phyloP scores from a whole-genome alignment of 1,284 basidiomycete species.

The Pyrrhoderma noxium region DNA sequence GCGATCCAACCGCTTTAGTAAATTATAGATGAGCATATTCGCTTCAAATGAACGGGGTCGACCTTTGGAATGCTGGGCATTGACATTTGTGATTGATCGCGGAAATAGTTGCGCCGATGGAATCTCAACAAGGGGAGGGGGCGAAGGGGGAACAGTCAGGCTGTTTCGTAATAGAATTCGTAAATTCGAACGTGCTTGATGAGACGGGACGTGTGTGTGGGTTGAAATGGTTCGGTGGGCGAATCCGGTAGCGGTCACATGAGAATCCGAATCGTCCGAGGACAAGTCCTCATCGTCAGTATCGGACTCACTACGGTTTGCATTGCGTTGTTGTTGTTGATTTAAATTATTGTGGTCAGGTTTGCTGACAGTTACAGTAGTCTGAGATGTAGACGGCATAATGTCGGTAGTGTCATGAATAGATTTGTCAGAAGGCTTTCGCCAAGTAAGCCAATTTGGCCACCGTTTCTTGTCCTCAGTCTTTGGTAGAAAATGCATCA shows the following conservation, averaged over 20 bases:
- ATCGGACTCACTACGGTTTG: not conserved
- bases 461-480: constrained; percentile 42
- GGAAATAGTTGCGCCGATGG: constrained; percentile 45
- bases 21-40: constrained; percentile 41
- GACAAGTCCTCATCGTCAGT: constrained; percentile 1
- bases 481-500: constrained; percentile 27
- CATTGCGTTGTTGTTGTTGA: not conserved
- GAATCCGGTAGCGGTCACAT: not conserved
- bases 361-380: constrained; percentile 12
- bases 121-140: constrained; percentile 27
- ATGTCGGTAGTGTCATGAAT: not conserved
- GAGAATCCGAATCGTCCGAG: constrained; percentile 18
- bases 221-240: constrained; percentile 2
- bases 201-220: not conserved
- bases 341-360: too few species aligned
- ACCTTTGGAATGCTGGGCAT: not conserved
- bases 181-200: constrained; percentile 7
- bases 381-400: not conserved
- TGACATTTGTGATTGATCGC: constrained; percentile 36
- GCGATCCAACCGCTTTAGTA: constrained; percentile 41
- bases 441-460: constrained; percentile 31
- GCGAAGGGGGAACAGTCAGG: constrained; percentile 11
- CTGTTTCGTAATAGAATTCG: constrained; percentile 12
- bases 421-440: constrained; percentile 29
- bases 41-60: constrained; percentile 37